Percentiles rank a stretch among this genome's conserved stretches.
These are phyloP conservation scores for Rhizoclosmatium globosum DNA, from an alignment of 192 early-diverging fungal genomes.

Conservation along the genomic window DNA sequence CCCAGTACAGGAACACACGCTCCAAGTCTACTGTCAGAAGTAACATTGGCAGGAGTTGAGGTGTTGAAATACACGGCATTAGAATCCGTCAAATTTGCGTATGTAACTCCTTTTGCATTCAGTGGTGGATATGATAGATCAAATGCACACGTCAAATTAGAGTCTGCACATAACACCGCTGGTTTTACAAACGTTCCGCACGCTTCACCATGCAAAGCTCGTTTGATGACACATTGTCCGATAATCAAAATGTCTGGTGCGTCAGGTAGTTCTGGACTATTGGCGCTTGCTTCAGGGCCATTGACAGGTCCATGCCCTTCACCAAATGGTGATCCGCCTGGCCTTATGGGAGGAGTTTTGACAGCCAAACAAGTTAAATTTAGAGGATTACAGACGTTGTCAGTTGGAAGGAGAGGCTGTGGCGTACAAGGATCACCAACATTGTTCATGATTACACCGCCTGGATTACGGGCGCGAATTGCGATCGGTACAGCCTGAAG, in stretches of 20 bases:
- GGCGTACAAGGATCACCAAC: no score
- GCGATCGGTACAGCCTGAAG: no score
- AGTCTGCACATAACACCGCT: not conserved
- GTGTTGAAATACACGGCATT: no score
- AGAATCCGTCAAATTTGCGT: no score
- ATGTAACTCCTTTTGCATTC: no score
- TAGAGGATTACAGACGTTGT: not conserved
- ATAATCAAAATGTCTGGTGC: not conserved
- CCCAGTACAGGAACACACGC: no score
- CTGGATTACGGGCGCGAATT: no score
- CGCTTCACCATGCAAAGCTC: not conserved
- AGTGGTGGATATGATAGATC: no score
- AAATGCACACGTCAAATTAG: no score
- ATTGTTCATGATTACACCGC: no score
- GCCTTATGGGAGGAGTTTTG: not conserved
- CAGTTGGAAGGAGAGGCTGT: not conserved
- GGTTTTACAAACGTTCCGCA: conserved; percentile 2
- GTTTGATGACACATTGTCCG: not conserved
- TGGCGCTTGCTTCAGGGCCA: not conserved
- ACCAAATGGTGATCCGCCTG: not conserved
- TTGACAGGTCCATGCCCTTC: not conserved
- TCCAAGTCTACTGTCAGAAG: no score
- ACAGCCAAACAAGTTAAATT: not conserved
- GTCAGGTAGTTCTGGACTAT: not conserved
- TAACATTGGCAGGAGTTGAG: no score